A percentile compares a stretch with the other conserved stretches of the same genome.
These are phyloP conservation scores for Macaranga tanarius DNA, from an alignment of 441 rosid species.

Conservation along the genomic window DNA sequence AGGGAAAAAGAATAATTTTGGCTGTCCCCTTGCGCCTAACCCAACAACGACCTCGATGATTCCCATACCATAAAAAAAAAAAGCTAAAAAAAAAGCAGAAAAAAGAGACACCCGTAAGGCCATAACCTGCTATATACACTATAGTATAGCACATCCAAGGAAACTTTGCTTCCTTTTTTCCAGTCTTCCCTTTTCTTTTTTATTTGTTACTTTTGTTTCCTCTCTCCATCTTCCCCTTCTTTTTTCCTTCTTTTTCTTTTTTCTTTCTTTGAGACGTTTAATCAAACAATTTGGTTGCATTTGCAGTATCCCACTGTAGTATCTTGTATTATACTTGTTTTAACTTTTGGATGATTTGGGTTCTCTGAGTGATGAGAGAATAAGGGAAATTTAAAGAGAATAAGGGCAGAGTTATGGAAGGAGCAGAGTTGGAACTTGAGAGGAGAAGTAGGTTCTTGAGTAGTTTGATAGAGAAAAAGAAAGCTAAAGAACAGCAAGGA, in stretches of 20 bases:
- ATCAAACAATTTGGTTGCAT: slow-evolving; percentile 35
- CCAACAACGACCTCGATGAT: slow-evolving; percentile 32
- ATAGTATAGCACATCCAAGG: not conserved
- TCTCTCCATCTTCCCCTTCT: not conserved
- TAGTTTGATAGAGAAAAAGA: slow-evolving; percentile 87
- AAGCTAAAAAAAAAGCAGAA: not conserved
- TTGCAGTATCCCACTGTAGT: slow-evolving; percentile 9
- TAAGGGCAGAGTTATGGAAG: slow-evolving; percentile 49
- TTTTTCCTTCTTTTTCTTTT: not conserved
- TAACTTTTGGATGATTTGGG: not conserved
- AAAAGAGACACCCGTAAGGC: not conserved
- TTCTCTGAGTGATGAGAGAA: slow-evolving; percentile 32
- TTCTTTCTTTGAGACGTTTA: slow-evolving; percentile 28
- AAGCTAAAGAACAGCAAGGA: slow-evolving; percentile 62
- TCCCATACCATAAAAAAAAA: slow-evolving; percentile 12
- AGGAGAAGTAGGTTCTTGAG: slow-evolving; percentile 84
- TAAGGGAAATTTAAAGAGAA: slow-evolving; percentile 7
- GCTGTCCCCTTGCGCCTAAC: slow-evolving; percentile 42
- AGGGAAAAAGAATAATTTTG: not conserved
- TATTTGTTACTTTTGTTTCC: not conserved
- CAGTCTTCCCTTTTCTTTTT: not conserved
- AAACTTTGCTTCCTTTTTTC: slow-evolving; percentile 2
- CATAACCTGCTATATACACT: not conserved
- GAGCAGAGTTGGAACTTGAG: slow-evolving; percentile 82
- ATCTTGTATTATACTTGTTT: not conserved